Conservation (phyloP, 495 filamentous ascomycete species). For the Xylaria palmicola region DNA sequence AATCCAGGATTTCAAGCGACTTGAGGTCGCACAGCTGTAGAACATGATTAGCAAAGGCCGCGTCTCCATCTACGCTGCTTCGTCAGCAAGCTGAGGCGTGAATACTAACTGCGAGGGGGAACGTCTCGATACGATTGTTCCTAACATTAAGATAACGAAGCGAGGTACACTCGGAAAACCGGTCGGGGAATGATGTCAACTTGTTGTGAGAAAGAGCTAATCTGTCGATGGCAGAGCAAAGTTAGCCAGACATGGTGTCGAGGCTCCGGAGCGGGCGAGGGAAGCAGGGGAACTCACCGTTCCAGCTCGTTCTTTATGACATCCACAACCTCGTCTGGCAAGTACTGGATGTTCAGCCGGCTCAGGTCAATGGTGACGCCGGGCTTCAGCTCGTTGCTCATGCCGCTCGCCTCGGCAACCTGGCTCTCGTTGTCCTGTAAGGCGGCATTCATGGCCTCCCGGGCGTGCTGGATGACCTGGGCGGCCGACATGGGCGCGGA, state of each 20-base stretch:
- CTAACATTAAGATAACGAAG: constrained; percentile 94
- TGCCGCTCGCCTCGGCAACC: constrained; percentile 63
- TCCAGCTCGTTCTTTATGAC: constrained; percentile 92
- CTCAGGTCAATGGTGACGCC: constrained; percentile 85
- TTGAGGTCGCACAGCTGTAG: constrained; percentile 69
- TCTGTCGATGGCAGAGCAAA: constrained; percentile 42
- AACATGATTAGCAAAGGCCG: background rate
- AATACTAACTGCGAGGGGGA: constrained; percentile 74
- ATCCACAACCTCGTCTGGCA: constrained; percentile 88
- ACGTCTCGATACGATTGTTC: constrained; percentile 81
- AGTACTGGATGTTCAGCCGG: constrained; percentile 71
- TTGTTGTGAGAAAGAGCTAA: constrained; percentile 89
- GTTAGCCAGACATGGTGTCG: background rate
- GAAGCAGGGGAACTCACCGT: constrained; percentile 58
- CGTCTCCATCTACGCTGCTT: background rate
- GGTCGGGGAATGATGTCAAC: constrained; percentile 70
- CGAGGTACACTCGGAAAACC: constrained; percentile 82
- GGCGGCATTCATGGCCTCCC: constrained; percentile 64
- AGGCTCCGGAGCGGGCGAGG: background rate
- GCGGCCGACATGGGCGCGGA: constrained; percentile 41
- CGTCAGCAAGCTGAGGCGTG: background rate
- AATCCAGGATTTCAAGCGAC: constrained; percentile 86
- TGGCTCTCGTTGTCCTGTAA: constrained; percentile 68
- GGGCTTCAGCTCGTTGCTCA: constrained; percentile 70
- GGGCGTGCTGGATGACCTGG: constrained; percentile 58